Evolutionary conservation across 345 rosid species (phyloP), one percentile per base, ranked within the genome.

Genomic region (Xanthoceras sorbifolium): DNA sequence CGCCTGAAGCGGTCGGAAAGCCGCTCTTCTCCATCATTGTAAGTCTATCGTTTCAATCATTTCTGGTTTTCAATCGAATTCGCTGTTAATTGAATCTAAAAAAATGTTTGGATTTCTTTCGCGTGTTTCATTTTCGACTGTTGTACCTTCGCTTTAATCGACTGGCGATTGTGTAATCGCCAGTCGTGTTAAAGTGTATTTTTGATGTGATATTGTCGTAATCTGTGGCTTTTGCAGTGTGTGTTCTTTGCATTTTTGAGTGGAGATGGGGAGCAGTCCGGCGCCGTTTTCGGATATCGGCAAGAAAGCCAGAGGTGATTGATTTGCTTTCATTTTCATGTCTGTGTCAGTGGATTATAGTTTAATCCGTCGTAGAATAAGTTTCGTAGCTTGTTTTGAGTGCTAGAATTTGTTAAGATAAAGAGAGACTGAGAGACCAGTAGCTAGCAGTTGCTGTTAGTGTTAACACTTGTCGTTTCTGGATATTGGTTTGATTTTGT

Each of bases 211-310:
- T 71, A n/a, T 52, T 32, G 4, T 10, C 12, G 34, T 72, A 4
- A 65, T 54, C 73, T 46, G 9, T 15, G 42, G 26, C 50, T 59
- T 66, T 18, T 20, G 62, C 73, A 76, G 85, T 74, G 52, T 72
- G 76, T 69, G 29, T 78, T 80, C 59, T 42, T 60, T 75, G 36
- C 61, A 36, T 69, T 46, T n/a, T 70, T 25, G 29, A 76, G 74
- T 50, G 68, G 82, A 85, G 83, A 92, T 91, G 94, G 88, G 83
- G 36, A 69, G 87, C 77, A 86, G 87, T 78, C 98, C 97, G n/a
- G 89, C 91, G 60, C 90, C 92, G 22, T 93, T 91, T 82, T 76
- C 84, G 6, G 98, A 91, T 74, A 83, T 93, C 69, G 98, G 93
- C 78, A 90, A 87, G 84, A 87, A 76, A 80, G 91, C 97, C 75